Conservation (phyloP, 768 basidiomycete species). For the Mycena chlorophos region DNA sequence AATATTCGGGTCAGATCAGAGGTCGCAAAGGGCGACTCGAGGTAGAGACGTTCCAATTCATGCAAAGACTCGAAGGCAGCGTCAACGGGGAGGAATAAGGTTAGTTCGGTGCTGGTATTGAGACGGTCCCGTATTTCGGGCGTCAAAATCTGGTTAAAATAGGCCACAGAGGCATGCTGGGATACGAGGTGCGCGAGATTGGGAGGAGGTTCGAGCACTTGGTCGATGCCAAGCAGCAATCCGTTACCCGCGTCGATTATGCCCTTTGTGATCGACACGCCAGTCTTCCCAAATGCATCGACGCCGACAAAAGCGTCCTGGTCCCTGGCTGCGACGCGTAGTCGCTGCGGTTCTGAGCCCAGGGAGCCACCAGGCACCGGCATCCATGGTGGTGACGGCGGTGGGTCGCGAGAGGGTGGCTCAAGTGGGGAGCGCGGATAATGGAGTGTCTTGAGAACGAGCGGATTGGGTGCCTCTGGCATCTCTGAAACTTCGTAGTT, state of each 20-base stretch:
- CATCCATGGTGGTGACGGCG: slow-evolving; percentile 82
- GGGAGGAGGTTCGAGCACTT: slow-evolving; percentile 72
- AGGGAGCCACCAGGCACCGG: slow-evolving; percentile 81
- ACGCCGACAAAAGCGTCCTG: slow-evolving; percentile 62
- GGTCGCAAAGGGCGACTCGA: slow-evolving; percentile 84
- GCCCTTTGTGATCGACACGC: slow-evolving; percentile 62
- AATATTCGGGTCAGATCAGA: slow-evolving; percentile 79
- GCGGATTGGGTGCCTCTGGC: slow-evolving; percentile 38
- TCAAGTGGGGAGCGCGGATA: slow-evolving; percentile 64
- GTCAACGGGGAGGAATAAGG: slow-evolving; percentile 87
- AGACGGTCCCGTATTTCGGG: slow-evolving; percentile 56
- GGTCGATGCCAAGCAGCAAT: slow-evolving; percentile 69
- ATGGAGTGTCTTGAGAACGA: slow-evolving; percentile 61
- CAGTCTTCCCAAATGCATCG: slow-evolving; percentile 78
- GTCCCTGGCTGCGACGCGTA: slow-evolving; percentile 60
- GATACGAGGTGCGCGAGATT: slow-evolving; percentile 72
- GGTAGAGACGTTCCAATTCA: slow-evolving; percentile 77
- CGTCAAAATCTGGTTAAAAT: slow-evolving; percentile 73
- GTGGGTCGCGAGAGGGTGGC: slow-evolving; percentile 65
- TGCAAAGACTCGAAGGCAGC: slow-evolving; percentile 80
- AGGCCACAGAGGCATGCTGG: slow-evolving; percentile 62
- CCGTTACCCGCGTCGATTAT: slow-evolving; percentile 70
- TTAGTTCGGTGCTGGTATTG: slow-evolving; percentile 69
- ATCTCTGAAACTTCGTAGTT: slow-evolving; percentile 69
- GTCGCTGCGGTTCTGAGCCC: slow-evolving; percentile 76